phyloP scores from a whole-genome alignment of 768 basidiomycete species.

The Thelephora ganbajun region DNA sequence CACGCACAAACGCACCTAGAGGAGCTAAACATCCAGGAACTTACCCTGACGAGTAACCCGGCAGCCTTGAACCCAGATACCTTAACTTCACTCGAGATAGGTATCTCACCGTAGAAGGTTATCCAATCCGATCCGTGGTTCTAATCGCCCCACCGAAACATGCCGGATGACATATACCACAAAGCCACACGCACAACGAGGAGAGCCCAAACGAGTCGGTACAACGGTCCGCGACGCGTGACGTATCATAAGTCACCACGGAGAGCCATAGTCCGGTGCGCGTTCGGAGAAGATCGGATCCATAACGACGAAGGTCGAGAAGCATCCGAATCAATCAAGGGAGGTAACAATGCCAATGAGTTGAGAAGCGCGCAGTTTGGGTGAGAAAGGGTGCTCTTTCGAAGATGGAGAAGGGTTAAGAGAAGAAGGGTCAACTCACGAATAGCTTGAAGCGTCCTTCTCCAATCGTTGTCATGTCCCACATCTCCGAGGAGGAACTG shows the following conservation, averaged over 20 bases:
- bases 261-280: not conserved
- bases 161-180: no score
- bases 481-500: conserved; percentile 34
- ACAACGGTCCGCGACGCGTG: no score
- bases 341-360: not conserved
- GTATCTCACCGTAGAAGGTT: conserved; percentile 49
- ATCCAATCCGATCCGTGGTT: conserved; percentile 52
- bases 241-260: conserved; percentile 2
- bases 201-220: no score
- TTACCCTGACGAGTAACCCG: conserved; percentile 50
- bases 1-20: not conserved
- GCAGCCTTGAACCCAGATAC: conserved; percentile 53
- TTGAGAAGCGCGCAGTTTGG: not conserved
- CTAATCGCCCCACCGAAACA: conserved; percentile 16
- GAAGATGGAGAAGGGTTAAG: no score
- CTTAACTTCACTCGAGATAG: conserved; percentile 30
- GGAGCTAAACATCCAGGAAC: conserved; percentile 4
- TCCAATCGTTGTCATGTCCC: conserved; percentile 51
- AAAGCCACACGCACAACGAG: no score
- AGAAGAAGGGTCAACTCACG: conserved; percentile 24
- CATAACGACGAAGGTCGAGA: not conserved
- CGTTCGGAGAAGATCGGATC: not conserved
- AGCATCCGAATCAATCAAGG: no score
- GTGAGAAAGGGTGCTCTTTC: no score
- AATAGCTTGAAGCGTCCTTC: conserved; percentile 44